A percentile compares a stretch with the other conserved stretches of the same genome.
Conservation (phyloP, 129 eudicot species). For the Glebionis coronaria region DNA sequence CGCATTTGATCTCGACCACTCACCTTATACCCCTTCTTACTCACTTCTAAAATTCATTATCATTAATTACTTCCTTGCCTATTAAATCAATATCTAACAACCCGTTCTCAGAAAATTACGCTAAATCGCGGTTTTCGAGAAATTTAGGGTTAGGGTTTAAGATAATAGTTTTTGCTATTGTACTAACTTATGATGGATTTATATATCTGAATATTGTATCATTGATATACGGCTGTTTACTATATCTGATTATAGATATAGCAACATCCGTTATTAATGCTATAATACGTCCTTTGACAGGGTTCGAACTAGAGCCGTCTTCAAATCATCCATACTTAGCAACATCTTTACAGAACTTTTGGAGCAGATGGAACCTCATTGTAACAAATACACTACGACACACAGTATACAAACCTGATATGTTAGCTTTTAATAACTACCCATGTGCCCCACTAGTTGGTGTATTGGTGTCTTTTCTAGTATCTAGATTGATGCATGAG, state of each 20-base stretch:
- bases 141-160: constrained; percentile 6
- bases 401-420: constrained; percentile 37
- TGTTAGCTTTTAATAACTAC: not conserved
- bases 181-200: not conserved
- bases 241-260: constrained; percentile 31
- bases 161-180: constrained; percentile 1
- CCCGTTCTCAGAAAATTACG: not conserved
- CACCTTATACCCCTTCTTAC: constrained; percentile 16
- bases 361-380: constrained; percentile 57
- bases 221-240: constrained; percentile 18
- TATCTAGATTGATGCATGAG: constrained; percentile 57
- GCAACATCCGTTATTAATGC: constrained; percentile 5
- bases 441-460: constrained; percentile 32
- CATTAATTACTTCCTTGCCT: constrained; percentile 41
- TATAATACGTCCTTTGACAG: constrained; percentile 7
- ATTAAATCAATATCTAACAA: constrained; percentile 13
- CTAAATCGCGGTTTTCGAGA: not conserved
- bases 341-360: constrained; percentile 41
- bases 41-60: constrained; percentile 44
- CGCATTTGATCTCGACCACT: constrained; percentile 36
- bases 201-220: constrained; percentile 17
- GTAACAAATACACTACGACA: constrained; percentile 34
- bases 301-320: constrained; percentile 40
- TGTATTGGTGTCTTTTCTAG: constrained; percentile 19
- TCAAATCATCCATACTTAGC: constrained; percentile 40